These are phyloP conservation scores for Excoecaria cochinchinensis DNA, from an alignment of 345 rosid genomes.

Conservation along the genomic window DNA sequence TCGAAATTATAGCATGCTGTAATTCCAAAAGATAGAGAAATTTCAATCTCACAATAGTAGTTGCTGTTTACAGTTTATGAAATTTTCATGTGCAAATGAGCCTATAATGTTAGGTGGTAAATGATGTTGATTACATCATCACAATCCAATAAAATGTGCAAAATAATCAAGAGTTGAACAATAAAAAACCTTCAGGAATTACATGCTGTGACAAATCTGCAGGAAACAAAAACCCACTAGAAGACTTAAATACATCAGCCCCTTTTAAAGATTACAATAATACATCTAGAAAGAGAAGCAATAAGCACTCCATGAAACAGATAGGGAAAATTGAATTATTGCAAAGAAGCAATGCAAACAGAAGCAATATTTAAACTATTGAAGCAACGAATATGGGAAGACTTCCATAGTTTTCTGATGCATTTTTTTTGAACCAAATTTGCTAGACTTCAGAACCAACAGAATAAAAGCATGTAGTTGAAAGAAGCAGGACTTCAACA, in stretches of 20 bases:
- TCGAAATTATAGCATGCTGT: not conserved
- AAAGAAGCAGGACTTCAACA: not conserved
- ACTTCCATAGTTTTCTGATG: not conserved
- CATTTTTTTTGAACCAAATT: not conserved
- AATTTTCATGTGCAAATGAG: not conserved
- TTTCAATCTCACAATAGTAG: not conserved
- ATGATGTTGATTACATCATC: not conserved
- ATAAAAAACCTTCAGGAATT: not conserved
- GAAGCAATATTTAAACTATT: not conserved
- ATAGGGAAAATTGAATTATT: not conserved
- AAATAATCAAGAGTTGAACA: not conserved
- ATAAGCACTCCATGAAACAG: not conserved
- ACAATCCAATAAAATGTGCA: not conserved
- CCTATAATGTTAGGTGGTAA: not conserved
- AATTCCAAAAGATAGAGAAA: not conserved
- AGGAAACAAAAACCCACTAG: not conserved
- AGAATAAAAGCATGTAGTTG: not conserved
- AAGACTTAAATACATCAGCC: not conserved
- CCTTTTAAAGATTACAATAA: not conserved
- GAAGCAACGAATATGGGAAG: not conserved
- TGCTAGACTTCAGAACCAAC: not conserved
- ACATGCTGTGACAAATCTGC: not conserved
- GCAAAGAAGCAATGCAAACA: no score
- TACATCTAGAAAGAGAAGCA: not conserved
- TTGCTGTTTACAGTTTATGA: not conserved